These are phyloP conservation scores for Streptanthus diversifolius DNA, from an alignment of 345 rosid species.

Conservation along the genomic window DNA sequence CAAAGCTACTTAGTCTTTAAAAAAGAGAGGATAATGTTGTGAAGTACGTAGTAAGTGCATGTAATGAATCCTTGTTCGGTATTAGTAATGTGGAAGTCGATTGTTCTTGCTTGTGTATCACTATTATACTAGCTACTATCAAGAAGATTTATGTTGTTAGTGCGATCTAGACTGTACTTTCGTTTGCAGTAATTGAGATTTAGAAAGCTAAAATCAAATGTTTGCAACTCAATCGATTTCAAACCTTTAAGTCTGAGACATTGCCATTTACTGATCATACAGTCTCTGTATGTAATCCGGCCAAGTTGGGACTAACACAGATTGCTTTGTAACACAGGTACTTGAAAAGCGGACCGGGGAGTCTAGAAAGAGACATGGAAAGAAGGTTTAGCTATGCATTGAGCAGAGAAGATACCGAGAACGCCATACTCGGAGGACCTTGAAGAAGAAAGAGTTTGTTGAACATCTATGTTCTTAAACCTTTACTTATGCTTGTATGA, in stretches of 20 bases:
- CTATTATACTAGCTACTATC: too few species aligned
- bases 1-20: not conserved
- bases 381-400: slow-evolving; percentile 94
- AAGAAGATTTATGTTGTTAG: not conserved
- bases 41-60: not conserved
- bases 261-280: not conserved
- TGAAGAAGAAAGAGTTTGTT: slow-evolving; percentile 24
- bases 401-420: slow-evolving; percentile 89
- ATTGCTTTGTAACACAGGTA: slow-evolving; percentile 44
- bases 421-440: slow-evolving; percentile 95
- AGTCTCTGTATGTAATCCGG: not conserved
- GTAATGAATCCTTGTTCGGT: not conserved
- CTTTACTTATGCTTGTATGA: not conserved
- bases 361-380: slow-evolving; percentile 84
- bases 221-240: not conserved
- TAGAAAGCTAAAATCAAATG: not conserved
- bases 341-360: slow-evolving; percentile 86
- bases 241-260: not conserved
- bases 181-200: not conserved
- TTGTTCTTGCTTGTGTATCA: not conserved
- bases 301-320: not conserved
- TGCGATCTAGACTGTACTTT: not conserved
- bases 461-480: not conserved
- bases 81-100: not conserved
- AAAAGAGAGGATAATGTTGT: not conserved